Evolutionary conservation across 345 rosid genomes (phyloP), one percentile per base, ranked within the genome.

Genomic region (Noccaea bulbosa): DNA sequence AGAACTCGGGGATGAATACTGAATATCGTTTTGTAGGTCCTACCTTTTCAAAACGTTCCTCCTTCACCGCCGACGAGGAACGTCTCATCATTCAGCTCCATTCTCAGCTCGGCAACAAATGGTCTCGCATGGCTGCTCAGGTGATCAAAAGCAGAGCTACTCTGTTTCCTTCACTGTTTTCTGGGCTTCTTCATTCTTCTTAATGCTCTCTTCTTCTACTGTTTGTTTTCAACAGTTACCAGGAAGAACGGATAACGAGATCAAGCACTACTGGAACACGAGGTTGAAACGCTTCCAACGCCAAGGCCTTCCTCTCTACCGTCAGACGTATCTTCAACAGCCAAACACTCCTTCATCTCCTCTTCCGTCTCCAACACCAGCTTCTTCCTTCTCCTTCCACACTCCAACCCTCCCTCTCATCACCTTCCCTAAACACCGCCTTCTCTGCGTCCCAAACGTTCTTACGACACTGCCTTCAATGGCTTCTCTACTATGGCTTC

Each of bases 251-350:
- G 89, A 85, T 64, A 85, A 85, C 51, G 89, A 83, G 73, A 85
- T 85, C 62, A 85, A 85, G 73, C 83, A 85, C 65, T 85, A 76
- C 69, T 83, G 89, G 89, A 85, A 85, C 74, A 85, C 86, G 27
- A 76, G 89, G 76, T 59, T 83, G 53, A 85, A 85, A 81, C 74
- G 85, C 35, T 73, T 79, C 39, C 77, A 78, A 33, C 87, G 87
- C n/a, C 87, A 80, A 61, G 84, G 89, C 27, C 82, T 83, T 16
- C 80, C 85, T 49, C 76, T 84, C 5, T 84, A 82, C 62, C 86
- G 83, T 11, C 81, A 62, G 55, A 64, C 77, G 38, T 65, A 66
- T 11, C 56, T 24, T 8, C 24, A n/a, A 11, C 47, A 38, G 8
- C 61, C 76, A 45, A 35, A 54, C 30, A 70, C 64, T 16, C 62